Conservation (phyloP, 1,284 basidiomycete genomes). For the Ganoderma leucocontextum region DNA sequence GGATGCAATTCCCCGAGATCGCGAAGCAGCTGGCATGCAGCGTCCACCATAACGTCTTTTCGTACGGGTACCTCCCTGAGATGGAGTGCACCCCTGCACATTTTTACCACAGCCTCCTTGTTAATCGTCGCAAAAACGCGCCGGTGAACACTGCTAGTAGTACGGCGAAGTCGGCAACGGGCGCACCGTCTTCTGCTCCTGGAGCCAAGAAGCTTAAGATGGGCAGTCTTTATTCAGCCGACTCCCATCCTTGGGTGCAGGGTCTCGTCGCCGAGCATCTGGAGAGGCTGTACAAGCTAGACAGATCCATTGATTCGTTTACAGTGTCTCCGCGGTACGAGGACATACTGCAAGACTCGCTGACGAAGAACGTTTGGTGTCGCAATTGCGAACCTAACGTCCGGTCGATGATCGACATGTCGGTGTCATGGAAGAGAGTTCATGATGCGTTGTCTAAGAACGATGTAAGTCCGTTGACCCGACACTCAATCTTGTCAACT, state of each 20-base stretch:
- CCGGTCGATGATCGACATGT: conserved; percentile 5
- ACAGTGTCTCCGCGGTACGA: background rate
- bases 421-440: background rate
- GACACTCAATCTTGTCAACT: background rate
- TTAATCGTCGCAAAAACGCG: conserved; percentile 7
- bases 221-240: background rate
- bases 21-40: background rate
- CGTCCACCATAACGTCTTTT: background rate
- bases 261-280: background rate
- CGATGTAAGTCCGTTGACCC: conserved; percentile 8
- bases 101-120: conserved; percentile 4
- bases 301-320: background rate
- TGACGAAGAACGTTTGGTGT: conserved; percentile 13
- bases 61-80: conserved; percentile 3
- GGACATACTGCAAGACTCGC: conserved; percentile 2
- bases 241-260: background rate
- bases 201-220: background rate
- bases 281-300: background rate
- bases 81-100: conserved; percentile 5
- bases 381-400: conserved; percentile 7
- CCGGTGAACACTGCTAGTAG: background rate
- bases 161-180: background rate
- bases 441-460: background rate
- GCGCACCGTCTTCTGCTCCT: background rate
- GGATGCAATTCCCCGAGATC: background rate